phyloP scores from a whole-genome alignment of 208 protist species.

The Naegleria gruberi region DNA sequence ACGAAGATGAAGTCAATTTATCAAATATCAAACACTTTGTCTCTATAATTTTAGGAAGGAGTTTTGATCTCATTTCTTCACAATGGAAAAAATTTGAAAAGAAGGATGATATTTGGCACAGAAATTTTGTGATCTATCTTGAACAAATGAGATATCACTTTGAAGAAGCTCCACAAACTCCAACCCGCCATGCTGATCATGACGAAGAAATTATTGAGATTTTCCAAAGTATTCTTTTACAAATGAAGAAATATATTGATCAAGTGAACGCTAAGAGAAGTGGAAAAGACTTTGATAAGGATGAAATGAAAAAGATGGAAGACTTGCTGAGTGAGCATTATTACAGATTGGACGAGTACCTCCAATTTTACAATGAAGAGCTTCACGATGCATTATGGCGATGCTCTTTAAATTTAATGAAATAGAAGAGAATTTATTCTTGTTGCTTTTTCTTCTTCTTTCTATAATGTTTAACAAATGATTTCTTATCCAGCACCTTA shows the following conservation, averaged over 20 bases:
- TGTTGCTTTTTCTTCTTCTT: background rate
- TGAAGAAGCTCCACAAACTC: background rate
- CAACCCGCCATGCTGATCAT: background rate
- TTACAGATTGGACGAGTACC: background rate
- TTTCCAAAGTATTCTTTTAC: background rate
- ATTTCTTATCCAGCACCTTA: background rate
- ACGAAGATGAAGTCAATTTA: background rate
- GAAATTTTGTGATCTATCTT: background rate
- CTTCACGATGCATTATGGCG: background rate
- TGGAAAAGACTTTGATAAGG: background rate
- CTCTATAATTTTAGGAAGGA: background rate
- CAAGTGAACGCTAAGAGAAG: background rate
- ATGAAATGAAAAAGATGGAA: background rate
- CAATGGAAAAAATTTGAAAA: background rate
- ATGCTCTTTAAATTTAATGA: background rate
- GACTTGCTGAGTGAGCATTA: background rate
- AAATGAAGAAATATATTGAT: background rate
- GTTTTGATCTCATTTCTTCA: background rate
- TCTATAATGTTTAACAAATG: constrained; percentile 3
- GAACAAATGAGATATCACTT: background rate
- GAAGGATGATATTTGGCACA: background rate
- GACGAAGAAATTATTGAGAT: background rate
- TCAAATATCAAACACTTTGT: background rate
- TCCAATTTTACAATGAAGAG: background rate
- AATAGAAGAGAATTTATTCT: background rate